Percentiles rank a stretch among this genome's conserved stretches.
These are phyloP conservation scores for Coniferiporia weirii DNA, from an alignment of 1,284 basidiomycete species.

Conservation along the genomic window DNA sequence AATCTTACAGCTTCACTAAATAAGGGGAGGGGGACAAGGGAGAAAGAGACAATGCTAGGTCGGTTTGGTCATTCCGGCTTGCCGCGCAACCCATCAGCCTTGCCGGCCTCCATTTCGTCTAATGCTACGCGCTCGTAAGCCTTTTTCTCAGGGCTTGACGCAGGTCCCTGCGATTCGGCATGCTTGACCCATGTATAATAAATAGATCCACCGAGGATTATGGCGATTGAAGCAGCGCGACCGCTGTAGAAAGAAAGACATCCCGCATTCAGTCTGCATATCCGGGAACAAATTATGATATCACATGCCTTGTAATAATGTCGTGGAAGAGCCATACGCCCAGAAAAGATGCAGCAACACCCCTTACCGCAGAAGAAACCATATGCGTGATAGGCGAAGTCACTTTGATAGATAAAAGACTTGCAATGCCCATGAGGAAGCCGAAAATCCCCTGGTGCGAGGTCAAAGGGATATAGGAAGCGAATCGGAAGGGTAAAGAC, in stretches of 20 bases:
- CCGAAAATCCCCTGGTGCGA: slow-evolving; percentile 64
- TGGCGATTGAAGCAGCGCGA: slow-evolving; percentile 70
- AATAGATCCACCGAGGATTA: slow-evolving; percentile 75
- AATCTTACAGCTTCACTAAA: no score
- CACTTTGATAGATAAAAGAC: slow-evolving; percentile 83
- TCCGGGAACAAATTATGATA: background rate
- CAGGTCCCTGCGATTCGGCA: slow-evolving; percentile 44
- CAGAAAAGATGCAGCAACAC: slow-evolving; percentile 74
- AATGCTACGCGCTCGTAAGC: slow-evolving; percentile 45
- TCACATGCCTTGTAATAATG: slow-evolving; percentile 62
- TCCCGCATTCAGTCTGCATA: slow-evolving; percentile 9
- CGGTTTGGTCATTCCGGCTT: background rate
- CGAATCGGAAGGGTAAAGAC: background rate
- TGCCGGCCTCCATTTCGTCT: slow-evolving; percentile 46
- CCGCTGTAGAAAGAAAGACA: slow-evolving; percentile 44
- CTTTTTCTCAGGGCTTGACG: slow-evolving; percentile 6
- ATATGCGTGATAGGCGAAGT: slow-evolving; percentile 91
- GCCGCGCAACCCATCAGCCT: slow-evolving; percentile 18
- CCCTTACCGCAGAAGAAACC: slow-evolving; percentile 82
- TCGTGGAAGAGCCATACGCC: slow-evolving; percentile 74
- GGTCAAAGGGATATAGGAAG: background rate
- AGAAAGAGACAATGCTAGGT: background rate
- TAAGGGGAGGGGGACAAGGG: no score
- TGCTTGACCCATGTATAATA: slow-evolving; percentile 87
- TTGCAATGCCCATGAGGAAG: slow-evolving; percentile 88